Evolutionary conservation across 2,329 filamentous ascomycete species (phyloP).

Genomic region (Camillea tinctor): DNA sequence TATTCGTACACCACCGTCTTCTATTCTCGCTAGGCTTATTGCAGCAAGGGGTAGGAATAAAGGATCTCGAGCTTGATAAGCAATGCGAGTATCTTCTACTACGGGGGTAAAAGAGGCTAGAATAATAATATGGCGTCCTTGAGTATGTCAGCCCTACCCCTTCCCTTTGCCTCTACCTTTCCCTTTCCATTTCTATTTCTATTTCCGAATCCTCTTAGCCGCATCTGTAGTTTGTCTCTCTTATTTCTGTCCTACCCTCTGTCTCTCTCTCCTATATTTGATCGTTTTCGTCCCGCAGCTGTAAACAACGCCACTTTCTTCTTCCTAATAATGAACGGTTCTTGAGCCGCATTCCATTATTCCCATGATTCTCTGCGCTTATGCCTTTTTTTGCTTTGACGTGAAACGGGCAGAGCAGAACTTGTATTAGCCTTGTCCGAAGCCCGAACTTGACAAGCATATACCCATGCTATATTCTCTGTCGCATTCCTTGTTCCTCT

Average conservation of each 20-base stretch:
- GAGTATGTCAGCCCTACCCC: constrained; percentile 29
- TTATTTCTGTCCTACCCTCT: too few relatives aligned
- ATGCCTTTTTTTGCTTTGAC: constrained; percentile 5
- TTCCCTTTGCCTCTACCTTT: too few relatives aligned
- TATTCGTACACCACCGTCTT: constrained; percentile 20
- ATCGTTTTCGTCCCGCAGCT: background rate
- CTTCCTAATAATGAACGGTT: background rate
- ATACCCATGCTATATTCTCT: background rate
- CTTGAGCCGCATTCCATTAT: constrained; percentile 21
- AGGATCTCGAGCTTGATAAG: constrained; percentile 9
- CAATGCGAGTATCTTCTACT: constrained; percentile 18
- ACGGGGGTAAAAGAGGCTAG: constrained; percentile 27
- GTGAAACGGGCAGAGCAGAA: constrained; percentile 15
- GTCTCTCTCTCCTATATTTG: background rate
- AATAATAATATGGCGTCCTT: constrained; percentile 30
- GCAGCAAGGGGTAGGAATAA: background rate
- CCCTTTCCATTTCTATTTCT: background rate
- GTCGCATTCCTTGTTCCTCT: constrained; percentile 11
- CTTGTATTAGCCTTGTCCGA: constrained; percentile 11
- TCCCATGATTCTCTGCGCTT: constrained; percentile 2
- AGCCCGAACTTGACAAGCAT: background rate
- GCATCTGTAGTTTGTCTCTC: background rate
- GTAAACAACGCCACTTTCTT: too few relatives aligned
- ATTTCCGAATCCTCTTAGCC: background rate
- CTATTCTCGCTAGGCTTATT: constrained; percentile 18